Conservation (phyloP, 2,329 filamentous ascomycete genomes). For the Dothidotthia symphoricarpi region DNA sequence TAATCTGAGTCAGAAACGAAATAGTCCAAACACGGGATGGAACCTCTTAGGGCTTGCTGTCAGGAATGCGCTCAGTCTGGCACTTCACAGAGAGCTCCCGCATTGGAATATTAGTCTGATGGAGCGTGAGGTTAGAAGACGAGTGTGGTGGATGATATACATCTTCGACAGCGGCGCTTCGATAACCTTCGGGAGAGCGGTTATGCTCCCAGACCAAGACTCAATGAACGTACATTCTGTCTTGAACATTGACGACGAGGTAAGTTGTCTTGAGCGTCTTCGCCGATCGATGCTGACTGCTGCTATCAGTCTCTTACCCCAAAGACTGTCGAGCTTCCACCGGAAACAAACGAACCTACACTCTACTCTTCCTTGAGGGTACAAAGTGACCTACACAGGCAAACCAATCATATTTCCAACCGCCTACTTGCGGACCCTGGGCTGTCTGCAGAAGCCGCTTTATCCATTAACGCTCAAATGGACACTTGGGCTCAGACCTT, state of each 20-base stretch:
- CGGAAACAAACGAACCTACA: constrained; percentile 18
- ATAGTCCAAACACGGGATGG: constrained; percentile 27
- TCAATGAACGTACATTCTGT: constrained; percentile 27
- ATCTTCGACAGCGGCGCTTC: constrained; percentile 30
- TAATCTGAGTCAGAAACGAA: constrained; percentile 26
- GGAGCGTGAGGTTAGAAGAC: constrained; percentile 24
- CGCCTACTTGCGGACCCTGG: constrained; percentile 24
- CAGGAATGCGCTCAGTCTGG: constrained; percentile 24
- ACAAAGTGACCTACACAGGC: constrained; percentile 25
- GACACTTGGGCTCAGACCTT: constrained; percentile 19
- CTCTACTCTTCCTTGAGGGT: constrained; percentile 21
- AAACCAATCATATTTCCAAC: constrained; percentile 27
- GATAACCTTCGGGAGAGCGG: constrained; percentile 24
- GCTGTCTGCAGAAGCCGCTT: constrained; percentile 24
- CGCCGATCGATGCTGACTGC: not conserved
- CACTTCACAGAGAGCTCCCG: constrained; percentile 26
- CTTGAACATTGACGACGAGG: constrained; percentile 23
- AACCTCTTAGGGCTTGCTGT: constrained; percentile 26
- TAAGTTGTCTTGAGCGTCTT: constrained; percentile 1
- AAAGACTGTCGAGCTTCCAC: constrained; percentile 16
- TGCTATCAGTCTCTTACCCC: constrained; percentile 20
- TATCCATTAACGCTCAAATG: constrained; percentile 18
- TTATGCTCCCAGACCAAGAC: constrained; percentile 27
- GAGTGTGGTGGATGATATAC: constrained; percentile 28
- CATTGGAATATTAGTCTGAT: constrained; percentile 29